Conservation (phyloP, 805 yeast genomes). For the Tetrapisispora pingtungensis region DNA sequence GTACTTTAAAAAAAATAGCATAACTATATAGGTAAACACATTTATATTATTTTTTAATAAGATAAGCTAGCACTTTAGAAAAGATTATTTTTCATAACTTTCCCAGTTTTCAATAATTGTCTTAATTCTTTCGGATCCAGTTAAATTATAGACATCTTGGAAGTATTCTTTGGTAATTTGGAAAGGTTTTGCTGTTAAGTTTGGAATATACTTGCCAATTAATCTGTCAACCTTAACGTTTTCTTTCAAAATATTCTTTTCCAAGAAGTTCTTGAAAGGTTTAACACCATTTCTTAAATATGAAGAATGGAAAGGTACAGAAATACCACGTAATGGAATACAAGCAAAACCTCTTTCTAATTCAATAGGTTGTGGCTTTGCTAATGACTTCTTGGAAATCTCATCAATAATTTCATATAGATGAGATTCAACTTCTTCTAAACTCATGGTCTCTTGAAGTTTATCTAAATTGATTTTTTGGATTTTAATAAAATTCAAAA, state of each 20-base stretch:
- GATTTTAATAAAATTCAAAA: slow-evolving; percentile 82
- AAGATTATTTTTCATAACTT: slow-evolving; percentile 38
- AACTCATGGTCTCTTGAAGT: slow-evolving; percentile 67
- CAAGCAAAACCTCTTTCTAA: slow-evolving; percentile 97
- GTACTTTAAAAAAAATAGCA: too few species aligned
- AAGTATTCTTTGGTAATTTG: slow-evolving; percentile 93
- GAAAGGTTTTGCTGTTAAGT: slow-evolving; percentile 96
- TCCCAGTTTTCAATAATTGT: slow-evolving; percentile 93
- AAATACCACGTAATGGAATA: slow-evolving; percentile 95
- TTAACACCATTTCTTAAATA: slow-evolving; percentile 97
- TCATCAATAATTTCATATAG: slow-evolving; percentile 80
- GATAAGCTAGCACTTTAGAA: too few species aligned
- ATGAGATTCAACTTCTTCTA: slow-evolving; percentile 84
- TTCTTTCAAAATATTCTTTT: slow-evolving; percentile 88
- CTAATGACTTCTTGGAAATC: slow-evolving; percentile 68
- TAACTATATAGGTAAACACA: too few species aligned
- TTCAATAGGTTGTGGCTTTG: slow-evolving; percentile 94
- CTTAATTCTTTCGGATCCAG: slow-evolving; percentile 86
- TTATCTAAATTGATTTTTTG: slow-evolving; percentile 91
- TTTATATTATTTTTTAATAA: too few species aligned
- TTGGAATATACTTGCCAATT: slow-evolving; percentile 94
- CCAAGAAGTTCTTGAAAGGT: slow-evolving; percentile 96
- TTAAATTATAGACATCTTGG: slow-evolving; percentile 87
- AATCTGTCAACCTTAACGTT: slow-evolving; percentile 92
- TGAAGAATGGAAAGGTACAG: slow-evolving; percentile 99